A percentile compares a stretch with the other conserved stretches of the same genome.
Conservation (phyloP, 2,329 filamentous ascomycete genomes). For the Paraphoma sp. region DNA sequence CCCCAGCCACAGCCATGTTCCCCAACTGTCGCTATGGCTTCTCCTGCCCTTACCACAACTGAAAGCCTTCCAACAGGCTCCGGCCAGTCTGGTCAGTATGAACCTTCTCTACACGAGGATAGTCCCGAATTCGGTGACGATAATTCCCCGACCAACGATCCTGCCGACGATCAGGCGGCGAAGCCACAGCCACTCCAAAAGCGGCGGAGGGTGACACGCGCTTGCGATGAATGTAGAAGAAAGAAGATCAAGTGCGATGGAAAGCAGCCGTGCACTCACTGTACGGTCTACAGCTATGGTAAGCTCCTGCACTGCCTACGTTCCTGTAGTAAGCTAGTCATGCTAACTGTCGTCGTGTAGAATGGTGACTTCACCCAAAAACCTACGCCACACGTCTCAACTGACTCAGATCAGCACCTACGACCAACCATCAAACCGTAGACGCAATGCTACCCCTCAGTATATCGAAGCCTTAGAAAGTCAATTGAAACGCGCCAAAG, state of each 20-base stretch:
- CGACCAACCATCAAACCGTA: slow-evolving; percentile 90
- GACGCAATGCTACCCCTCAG: slow-evolving; percentile 88
- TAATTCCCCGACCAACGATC: slow-evolving; percentile 41
- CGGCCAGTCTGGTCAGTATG: slow-evolving; percentile 33
- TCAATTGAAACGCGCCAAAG: slow-evolving; percentile 82
- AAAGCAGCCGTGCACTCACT: slow-evolving; percentile 75
- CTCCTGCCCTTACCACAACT: slow-evolving; percentile 39
- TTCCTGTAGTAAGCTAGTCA: slow-evolving; percentile 3
- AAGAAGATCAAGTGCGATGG: slow-evolving; percentile 65
- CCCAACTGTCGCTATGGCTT: slow-evolving; percentile 45
- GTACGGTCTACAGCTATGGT: slow-evolving; percentile 99
- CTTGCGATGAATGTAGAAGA: slow-evolving; percentile 50
- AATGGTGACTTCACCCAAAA: slow-evolving; percentile 61
- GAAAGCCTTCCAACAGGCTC: slow-evolving; percentile 39
- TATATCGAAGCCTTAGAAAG: slow-evolving; percentile 90
- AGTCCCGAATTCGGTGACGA: slow-evolving; percentile 40
- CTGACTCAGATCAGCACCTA: slow-evolving; percentile 64
- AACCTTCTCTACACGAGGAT: slow-evolving; percentile 36
- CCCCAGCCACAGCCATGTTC: slow-evolving; percentile 39
- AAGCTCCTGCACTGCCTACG: slow-evolving; percentile 9
- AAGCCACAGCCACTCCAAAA: slow-evolving; percentile 49
- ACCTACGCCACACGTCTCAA: background rate
- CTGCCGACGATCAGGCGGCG: slow-evolving; percentile 40
- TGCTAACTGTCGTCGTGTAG: slow-evolving; percentile 54
- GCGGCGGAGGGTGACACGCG: slow-evolving; percentile 52